phyloP scores from a whole-genome alignment of 495 filamentous ascomycete genomes.

The Bathelium albidoporum region DNA sequence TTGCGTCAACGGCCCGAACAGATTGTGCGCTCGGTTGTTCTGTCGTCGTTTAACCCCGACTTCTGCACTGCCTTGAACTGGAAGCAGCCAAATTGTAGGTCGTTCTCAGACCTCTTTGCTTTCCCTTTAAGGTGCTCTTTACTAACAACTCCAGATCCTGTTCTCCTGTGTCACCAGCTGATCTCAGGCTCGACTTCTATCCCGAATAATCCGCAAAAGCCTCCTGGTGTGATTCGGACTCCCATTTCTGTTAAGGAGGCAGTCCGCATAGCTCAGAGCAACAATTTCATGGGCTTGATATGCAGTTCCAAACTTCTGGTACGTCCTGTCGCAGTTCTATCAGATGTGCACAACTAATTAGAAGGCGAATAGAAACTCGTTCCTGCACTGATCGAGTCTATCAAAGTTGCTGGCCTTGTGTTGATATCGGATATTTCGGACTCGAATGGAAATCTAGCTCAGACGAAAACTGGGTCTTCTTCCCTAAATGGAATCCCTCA shows the following conservation, averaged over 20 bases:
- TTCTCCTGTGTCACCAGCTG: conserved; percentile 89
- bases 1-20: conserved; percentile 58
- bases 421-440: conserved; percentile 77
- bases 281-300: conserved; percentile 96
- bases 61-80: conserved; percentile 92
- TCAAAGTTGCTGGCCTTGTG: conserved; percentile 88
- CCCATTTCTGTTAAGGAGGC: conserved; percentile 87
- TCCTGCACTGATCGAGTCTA: conserved; percentile 79
- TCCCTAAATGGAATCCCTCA: conserved; percentile 37
- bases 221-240: conserved; percentile 29
- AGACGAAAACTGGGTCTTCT: conserved; percentile 13
- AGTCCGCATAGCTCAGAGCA: conserved; percentile 82
- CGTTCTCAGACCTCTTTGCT: neutral
- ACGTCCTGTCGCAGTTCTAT: conserved; percentile 28
- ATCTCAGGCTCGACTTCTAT: conserved; percentile 33
- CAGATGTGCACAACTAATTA: neutral
- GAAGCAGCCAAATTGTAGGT: conserved; percentile 94
- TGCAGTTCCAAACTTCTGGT: conserved; percentile 80
- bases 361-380: conserved; percentile 45
- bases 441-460: conserved; percentile 32
- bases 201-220: neutral
- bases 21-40: conserved; percentile 74
- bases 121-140: neutral
- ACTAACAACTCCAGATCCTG: conserved; percentile 50
- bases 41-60: conserved; percentile 79